Percentiles rank a stretch among this genome's conserved stretches.
Evolutionary conservation across 1,139 yeast species (phyloP).

Genomic region (Blastobotrys persicus): DNA sequence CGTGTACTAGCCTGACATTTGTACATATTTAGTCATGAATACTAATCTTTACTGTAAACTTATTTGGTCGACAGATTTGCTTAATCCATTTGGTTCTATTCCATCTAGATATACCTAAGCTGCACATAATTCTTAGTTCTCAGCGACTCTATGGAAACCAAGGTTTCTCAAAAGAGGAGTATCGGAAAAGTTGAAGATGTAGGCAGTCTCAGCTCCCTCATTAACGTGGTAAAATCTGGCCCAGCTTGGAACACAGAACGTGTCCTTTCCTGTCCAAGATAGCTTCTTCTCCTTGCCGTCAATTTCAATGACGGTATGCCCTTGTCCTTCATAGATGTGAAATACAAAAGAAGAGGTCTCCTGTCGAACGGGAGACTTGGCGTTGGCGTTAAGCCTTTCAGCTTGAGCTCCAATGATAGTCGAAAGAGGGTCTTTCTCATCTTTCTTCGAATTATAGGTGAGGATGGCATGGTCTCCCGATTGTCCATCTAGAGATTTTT

Average conservation of each 20-base stretch:
- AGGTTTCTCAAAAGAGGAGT: slow-evolving; percentile 27
- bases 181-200: slow-evolving; percentile 28
- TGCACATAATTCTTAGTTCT: background rate
- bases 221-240: slow-evolving; percentile 27
- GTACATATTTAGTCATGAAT: background rate
- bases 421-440: slow-evolving; percentile 17
- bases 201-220: slow-evolving; percentile 20
- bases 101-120: background rate
- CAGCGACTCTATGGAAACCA: slow-evolving; percentile 18
- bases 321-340: slow-evolving; percentile 27
- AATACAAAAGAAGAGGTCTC: slow-evolving; percentile 29
- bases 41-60: background rate
- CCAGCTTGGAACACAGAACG: slow-evolving; percentile 32
- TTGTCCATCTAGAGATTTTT: slow-evolving; percentile 21
- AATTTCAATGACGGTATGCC: slow-evolving; percentile 23
- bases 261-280: slow-evolving; percentile 26
- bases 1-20: background rate
- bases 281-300: slow-evolving; percentile 19
- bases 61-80: no score
- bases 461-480: slow-evolving; percentile 23
- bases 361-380: slow-evolving; percentile 23
- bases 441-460: slow-evolving; percentile 17
- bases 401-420: slow-evolving; percentile 30
- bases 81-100: background rate
- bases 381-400: slow-evolving; percentile 22